A percentile compares a stretch with the other conserved stretches of the same genome.
Evolutionary conservation across 495 filamentous ascomycete species (phyloP).

Genomic region (Physcia stellaris): DNA sequence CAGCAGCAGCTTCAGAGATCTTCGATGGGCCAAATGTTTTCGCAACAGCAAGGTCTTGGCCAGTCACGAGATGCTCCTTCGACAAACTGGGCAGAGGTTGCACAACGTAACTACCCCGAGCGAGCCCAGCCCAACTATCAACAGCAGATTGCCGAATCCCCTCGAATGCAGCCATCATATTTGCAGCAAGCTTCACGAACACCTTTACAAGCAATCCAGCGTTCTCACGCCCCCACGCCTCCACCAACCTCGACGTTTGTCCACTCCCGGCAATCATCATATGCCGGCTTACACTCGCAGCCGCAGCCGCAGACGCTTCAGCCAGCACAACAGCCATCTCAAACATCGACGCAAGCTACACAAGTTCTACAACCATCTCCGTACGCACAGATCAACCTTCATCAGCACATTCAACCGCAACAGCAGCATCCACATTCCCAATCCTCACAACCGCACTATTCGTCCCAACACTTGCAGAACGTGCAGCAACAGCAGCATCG

Average conservation of each 20-base stretch:
- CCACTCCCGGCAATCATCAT: conserved; percentile 15
- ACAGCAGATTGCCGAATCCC: conserved; percentile 2
- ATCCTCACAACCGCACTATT: conserved; percentile 1
- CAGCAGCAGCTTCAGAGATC: not conserved
- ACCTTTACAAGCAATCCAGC: conserved; percentile 8
- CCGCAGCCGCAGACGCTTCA: conserved; percentile 1
- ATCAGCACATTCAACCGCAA: not conserved
- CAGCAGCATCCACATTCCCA: conserved; percentile 1
- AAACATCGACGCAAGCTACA: conserved; percentile 5
- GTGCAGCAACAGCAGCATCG: conserved; percentile 6
- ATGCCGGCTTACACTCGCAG: conserved; percentile 5
- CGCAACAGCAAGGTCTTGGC: not conserved
- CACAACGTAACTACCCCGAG: not conserved
- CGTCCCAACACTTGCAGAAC: not conserved
- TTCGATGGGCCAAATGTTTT: not conserved
- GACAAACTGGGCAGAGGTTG: conserved; percentile 3
- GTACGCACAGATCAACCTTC: conserved; percentile 10
- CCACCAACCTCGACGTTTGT: conserved; percentile 8
- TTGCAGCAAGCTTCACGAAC: conserved; percentile 1
- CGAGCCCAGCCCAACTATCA: conserved; percentile 5
- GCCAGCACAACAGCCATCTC: conserved; percentile 4
- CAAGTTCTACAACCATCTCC: conserved; percentile 12
- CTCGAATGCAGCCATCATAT: conserved; percentile 6
- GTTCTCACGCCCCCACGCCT: conserved; percentile 6
- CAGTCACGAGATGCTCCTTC: conserved; percentile 2